Evolutionary conservation across 352 stramenopile species (phyloP).

Genomic region (Phytophthora parvispora): DNA sequence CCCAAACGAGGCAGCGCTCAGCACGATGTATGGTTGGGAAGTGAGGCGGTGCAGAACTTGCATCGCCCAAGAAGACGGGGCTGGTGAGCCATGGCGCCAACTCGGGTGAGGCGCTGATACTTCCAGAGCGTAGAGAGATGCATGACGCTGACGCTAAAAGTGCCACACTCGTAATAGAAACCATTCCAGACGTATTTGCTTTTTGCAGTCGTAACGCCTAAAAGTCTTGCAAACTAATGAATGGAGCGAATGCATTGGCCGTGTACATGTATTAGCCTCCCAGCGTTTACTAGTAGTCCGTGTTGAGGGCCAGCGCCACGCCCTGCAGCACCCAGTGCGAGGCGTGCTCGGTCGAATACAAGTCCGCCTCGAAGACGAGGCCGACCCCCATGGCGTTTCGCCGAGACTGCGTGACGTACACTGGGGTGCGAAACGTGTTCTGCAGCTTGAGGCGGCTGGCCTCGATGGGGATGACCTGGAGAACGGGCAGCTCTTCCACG

Average conservation of each 20-base stretch:
- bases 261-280: too few relatives aligned
- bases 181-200: too few relatives aligned
- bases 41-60: not conserved
- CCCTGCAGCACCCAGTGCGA: conserved; percentile 97
- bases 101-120: too few relatives aligned
- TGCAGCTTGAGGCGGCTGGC: conserved; percentile 96
- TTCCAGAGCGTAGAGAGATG: not conserved
- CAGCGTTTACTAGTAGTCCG: conserved; percentile 81
- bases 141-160: too few relatives aligned
- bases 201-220: too few relatives aligned
- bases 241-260: too few relatives aligned
- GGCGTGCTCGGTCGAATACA: conserved; percentile 92
- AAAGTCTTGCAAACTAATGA: too few relatives aligned
- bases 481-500: conserved; percentile 95
- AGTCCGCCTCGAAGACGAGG: conserved; percentile 95
- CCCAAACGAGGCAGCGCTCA: not conserved
- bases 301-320: conserved; percentile 95
- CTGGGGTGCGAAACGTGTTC: conserved; percentile 96
- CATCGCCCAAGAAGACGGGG: not conserved
- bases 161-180: too few relatives aligned
- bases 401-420: conserved; percentile 96
- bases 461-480: conserved; percentile 97
- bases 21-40: not conserved
- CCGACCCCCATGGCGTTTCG: conserved; percentile 97
- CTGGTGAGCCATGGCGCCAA: not conserved